Conservation (phyloP, 2,329 filamentous ascomycete genomes). For the Alternaria infectoria region DNA sequence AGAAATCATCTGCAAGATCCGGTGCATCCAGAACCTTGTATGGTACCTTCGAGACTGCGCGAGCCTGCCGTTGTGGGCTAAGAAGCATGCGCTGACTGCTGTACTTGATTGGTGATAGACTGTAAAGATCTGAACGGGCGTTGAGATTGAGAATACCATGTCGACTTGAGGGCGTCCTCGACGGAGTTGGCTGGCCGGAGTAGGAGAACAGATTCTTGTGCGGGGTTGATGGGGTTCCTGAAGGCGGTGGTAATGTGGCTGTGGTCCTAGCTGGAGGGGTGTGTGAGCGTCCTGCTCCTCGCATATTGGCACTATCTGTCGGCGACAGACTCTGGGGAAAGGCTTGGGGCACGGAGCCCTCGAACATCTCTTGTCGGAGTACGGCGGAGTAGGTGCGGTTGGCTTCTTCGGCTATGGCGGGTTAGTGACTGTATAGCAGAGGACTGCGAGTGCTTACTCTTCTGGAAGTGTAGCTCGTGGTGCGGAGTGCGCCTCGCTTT, state of each 20-base stretch:
- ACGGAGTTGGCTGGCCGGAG: conserved; percentile 83
- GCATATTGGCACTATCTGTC: conserved; percentile 59
- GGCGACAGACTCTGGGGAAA: conserved; percentile 65
- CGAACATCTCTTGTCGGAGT: conserved; percentile 90
- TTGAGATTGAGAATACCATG: conserved; percentile 84
- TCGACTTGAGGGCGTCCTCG: conserved; percentile 85
- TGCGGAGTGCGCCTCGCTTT: conserved; percentile 83
- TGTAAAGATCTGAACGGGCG: conserved; percentile 91
- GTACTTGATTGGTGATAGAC: conserved; percentile 89
- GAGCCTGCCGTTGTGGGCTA: conserved; percentile 84
- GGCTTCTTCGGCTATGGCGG: conserved; percentile 77
- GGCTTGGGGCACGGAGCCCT: conserved; percentile 83
- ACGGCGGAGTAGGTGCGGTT: conserved; percentile 91
- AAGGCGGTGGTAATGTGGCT: conserved; percentile 69
- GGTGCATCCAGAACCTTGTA: conserved; percentile 98
- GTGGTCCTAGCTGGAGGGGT: conserved; percentile 77
- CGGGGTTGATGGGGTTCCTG: conserved; percentile 88
- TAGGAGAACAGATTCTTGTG: conserved; percentile 98
- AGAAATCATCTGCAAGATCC: conserved; percentile 96
- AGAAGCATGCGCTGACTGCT: conserved; percentile 93
- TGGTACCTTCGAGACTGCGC: conserved; percentile 92
- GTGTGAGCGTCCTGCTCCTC: conserved; percentile 74
- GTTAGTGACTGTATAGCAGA: conserved; percentile 15
- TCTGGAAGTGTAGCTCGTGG: conserved; percentile 92
- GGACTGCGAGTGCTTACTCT: conserved; percentile 57